Conservation (phyloP, 176 grass and related monocot genomes). For the Carex scoparia region DNA sequence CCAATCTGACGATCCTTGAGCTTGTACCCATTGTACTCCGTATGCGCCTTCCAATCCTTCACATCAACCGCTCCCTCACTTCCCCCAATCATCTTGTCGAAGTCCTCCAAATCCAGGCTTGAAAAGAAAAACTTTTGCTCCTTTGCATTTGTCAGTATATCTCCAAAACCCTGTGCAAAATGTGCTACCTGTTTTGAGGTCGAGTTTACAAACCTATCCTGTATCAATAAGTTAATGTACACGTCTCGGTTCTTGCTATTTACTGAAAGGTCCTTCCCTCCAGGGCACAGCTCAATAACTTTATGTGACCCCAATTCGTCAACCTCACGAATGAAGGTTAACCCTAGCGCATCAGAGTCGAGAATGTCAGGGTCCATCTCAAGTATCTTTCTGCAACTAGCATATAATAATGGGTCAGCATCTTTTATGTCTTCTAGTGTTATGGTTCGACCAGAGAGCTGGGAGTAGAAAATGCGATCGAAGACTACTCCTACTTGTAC, state of each 20-base stretch:
- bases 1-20: slow-evolving; percentile 61
- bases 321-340: slow-evolving; percentile 80
- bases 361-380: slow-evolving; percentile 78
- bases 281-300: slow-evolving; percentile 69
- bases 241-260: slow-evolving; percentile 71
- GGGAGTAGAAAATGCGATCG: slow-evolving; percentile 73
- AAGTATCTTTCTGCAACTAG: slow-evolving; percentile 80
- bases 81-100: slow-evolving; percentile 78
- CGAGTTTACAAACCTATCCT: slow-evolving; percentile 78
- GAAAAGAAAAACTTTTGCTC: slow-evolving; percentile 65
- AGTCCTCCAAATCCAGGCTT: slow-evolving; percentile 79
- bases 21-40: slow-evolving; percentile 92
- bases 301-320: slow-evolving; percentile 63
- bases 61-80: slow-evolving; percentile 48
- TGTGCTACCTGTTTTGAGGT: slow-evolving; percentile 59
- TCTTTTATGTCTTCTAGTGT: slow-evolving; percentile 76
- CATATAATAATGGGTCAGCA: slow-evolving; percentile 75
- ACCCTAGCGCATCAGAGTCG: slow-evolving; percentile 57
- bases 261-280: slow-evolving; percentile 74
- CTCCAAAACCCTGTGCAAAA: slow-evolving; percentile 77
- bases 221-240: slow-evolving; percentile 84
- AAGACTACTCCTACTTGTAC: slow-evolving; percentile 90
- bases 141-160: slow-evolving; percentile 58
- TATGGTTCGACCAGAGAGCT: slow-evolving; percentile 75
- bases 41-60: slow-evolving; percentile 95